Conservation (phyloP, 345 rosid genomes). For the Eucalyptus sp. region DNA sequence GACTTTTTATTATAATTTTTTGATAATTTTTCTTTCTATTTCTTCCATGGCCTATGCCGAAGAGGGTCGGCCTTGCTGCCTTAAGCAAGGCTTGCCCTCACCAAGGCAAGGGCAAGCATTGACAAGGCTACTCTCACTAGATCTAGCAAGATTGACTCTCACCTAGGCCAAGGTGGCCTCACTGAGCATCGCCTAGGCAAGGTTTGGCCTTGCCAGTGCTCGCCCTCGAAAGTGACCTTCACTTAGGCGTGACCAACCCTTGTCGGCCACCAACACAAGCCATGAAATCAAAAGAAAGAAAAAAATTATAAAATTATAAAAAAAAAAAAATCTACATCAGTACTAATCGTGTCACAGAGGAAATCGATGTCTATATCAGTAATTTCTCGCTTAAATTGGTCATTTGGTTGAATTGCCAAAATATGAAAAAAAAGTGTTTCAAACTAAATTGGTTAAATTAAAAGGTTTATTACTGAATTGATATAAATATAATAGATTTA, state of each 20-base stretch:
- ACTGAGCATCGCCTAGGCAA: not conserved
- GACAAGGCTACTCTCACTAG: no score
- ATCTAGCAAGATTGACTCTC: not conserved
- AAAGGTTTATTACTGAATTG: no score
- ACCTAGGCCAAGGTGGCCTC: not conserved
- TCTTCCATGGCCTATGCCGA: not conserved
- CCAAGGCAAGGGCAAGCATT: not conserved
- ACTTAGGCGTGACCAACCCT: not conserved
- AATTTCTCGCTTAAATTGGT: no score
- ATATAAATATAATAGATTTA: fast-evolving
- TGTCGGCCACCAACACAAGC: not conserved
- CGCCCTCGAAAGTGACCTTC: not conserved
- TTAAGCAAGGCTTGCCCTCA: not conserved
- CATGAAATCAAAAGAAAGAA: not conserved
- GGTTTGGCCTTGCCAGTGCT: not conserved
- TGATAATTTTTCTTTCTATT: no score
- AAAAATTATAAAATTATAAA: no score
- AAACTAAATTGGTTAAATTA: fast-evolving
- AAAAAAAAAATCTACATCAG: no score
- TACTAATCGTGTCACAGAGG: fast-evolving
- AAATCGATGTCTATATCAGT: fast-evolving
- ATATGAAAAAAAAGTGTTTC: no score
- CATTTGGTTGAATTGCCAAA: no score
- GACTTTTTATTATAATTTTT: no score
- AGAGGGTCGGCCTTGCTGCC: fast-evolving